Percentiles rank a stretch among this genome's conserved stretches.
Evolutionary conservation across 1,284 basidiomycete genomes (phyloP).

Genomic region (Microstroma glucosiphilum): DNA sequence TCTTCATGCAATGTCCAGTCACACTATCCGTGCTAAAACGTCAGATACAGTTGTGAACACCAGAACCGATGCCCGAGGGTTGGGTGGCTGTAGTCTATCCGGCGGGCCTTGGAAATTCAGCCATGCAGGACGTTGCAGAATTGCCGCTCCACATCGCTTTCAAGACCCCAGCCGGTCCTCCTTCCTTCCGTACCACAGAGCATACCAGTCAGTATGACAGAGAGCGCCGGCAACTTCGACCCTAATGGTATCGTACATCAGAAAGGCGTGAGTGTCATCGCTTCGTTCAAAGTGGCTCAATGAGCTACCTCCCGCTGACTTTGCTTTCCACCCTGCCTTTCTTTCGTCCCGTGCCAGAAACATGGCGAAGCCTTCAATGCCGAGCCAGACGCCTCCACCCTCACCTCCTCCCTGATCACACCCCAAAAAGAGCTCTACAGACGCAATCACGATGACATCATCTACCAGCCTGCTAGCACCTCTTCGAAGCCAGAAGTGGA

Average conservation of each 20-base stretch:
- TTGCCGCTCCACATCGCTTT: too few species aligned
- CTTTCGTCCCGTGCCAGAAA: neutral
- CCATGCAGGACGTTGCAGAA: too few species aligned
- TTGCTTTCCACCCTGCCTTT: neutral
- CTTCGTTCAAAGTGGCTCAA: neutral
- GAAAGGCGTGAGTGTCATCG: neutral
- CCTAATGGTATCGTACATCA: neutral
- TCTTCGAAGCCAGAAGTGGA: neutral
- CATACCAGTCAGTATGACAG: too few species aligned
- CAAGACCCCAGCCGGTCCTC: too few species aligned
- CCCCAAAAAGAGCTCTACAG: slow-evolving; percentile 26
- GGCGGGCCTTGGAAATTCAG: too few species aligned
- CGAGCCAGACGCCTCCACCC: slow-evolving; percentile 17
- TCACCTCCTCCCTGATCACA: slow-evolving; percentile 22
- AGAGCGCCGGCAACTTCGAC: neutral
- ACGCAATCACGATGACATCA: slow-evolving; percentile 30
- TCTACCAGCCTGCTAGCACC: neutral
- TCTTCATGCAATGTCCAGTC: too few species aligned
- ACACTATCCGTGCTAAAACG: too few species aligned
- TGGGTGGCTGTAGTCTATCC: too few species aligned
- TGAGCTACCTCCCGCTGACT: neutral
- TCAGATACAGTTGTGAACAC: too few species aligned
- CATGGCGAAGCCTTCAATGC: slow-evolving; percentile 20
- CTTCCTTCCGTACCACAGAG: too few species aligned
- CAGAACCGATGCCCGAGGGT: too few species aligned